Evolutionary conservation across 2,329 filamentous ascomycete species (phyloP), one percentile per base, ranked within the genome.

Genomic region (Falciphora oryzae): DNA sequence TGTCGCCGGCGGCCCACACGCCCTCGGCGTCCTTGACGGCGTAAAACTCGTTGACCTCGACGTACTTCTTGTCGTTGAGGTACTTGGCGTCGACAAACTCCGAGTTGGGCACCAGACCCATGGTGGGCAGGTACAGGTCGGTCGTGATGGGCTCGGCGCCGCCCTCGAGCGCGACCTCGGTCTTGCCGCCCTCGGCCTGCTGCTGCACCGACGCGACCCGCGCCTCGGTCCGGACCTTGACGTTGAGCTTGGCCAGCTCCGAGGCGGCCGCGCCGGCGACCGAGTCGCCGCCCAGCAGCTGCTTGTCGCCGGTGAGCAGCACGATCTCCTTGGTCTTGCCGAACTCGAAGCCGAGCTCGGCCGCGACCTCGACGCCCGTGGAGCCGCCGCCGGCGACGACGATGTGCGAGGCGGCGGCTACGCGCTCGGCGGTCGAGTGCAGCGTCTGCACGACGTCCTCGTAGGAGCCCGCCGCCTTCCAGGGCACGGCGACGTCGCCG

Each of bases 351-450:
- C 76, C 79, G 31, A 87, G 77, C 76, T 87, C 85, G 57, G 79
- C 83, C 2, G 82, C 81, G 5, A 79, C 72, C 74, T 87, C 85
- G 64, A 84, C 77, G 64, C 85, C 85, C 2, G 85, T 87, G 60
- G 80, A 69, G 56, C 85, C 85, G 1, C 79, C 84, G 62, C 85
- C 85, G 4, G 78, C 84, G n/a, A 87, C 74, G 65, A 86, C 78
- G 69, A 87, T 80, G 72, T 81, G 80, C 66, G 75, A 75, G 4
- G 85, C 84, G 2, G 74, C 73, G 53, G 70, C 68, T 64, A 86
- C 77, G 62, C 74, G 74, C 11, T 75, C 73, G 57, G 78, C 75
- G 1, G 78, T 79, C 18, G 69, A 61, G 63, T 77, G 74, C n/a
- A 87, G 73, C 57, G 73, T 71, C 2, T 69, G 71, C 14, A 78